phyloP scores from a whole-genome alignment of 257 asterid species.

The Ilex asprella region DNA sequence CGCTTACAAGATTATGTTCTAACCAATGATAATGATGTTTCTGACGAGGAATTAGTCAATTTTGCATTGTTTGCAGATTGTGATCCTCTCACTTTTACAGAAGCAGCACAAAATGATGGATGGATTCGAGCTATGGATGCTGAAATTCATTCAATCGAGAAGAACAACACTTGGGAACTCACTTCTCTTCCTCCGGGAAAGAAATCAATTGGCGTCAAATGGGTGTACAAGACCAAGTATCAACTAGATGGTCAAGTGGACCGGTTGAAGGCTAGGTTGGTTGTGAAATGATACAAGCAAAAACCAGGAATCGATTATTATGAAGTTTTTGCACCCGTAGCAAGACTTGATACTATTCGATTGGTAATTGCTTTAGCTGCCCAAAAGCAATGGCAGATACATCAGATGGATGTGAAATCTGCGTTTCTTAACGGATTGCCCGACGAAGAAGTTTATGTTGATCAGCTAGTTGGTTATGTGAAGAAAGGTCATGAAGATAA shows the following conservation, averaged over 20 bases:
- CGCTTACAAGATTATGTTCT: neutral
- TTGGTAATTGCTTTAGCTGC: neutral
- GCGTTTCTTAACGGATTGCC: too few relatives aligned
- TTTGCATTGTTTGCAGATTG: neutral
- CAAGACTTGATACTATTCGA: neutral
- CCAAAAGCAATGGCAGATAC: neutral
- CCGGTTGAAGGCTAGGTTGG: neutral
- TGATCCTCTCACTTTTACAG: neutral
- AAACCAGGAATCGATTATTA: neutral
- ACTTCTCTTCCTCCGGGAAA: neutral
- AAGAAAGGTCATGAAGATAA: too few relatives aligned
- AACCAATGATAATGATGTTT: neutral
- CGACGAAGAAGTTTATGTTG: too few relatives aligned
- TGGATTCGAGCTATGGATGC: neutral
- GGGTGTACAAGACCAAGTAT: neutral
- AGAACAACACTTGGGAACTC: neutral
- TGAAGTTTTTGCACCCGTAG: neutral
- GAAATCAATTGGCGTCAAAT: slow-evolving; percentile 2
- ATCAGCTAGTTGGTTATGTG: too few relatives aligned
- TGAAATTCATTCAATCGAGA: neutral
- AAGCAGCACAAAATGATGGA: neutral
- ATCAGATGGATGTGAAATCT: neutral
- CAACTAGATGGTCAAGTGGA: neutral
- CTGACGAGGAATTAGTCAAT: neutral
- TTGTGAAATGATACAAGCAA: neutral